Conservation (phyloP, 768 basidiomycete species). For the Nidularia pulvinata region DNA sequence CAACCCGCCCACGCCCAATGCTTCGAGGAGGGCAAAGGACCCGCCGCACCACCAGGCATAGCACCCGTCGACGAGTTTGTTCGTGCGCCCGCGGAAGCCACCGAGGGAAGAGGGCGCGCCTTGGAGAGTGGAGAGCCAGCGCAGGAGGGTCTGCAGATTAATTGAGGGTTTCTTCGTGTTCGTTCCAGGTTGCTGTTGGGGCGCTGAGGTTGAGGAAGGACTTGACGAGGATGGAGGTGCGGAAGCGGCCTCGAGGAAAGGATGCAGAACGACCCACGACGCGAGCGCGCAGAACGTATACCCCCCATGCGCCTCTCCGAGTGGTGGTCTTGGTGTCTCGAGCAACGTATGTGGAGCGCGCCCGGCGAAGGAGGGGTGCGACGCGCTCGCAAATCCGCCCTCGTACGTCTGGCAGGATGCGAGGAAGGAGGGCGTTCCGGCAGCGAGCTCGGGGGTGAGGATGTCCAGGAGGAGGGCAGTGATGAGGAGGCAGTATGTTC, state of each 20-base stretch:
- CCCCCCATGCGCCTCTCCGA: slow-evolving; percentile 97
- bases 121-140: slow-evolving; percentile 90
- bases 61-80: slow-evolving; percentile 99
- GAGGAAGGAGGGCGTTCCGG: slow-evolving; percentile 76
- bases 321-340: slow-evolving; percentile 59
- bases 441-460: slow-evolving; percentile 85
- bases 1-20: slow-evolving; percentile 39
- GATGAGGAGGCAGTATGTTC: slow-evolving; percentile 89
- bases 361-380: slow-evolving; percentile 63
- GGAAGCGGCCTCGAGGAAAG: slow-evolving; percentile 33
- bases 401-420: slow-evolving; percentile 96
- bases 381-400: slow-evolving; percentile 87
- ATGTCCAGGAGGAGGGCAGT: slow-evolving; percentile 83
- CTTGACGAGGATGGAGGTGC: neutral
- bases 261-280: slow-evolving; percentile 76
- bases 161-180: slow-evolving; percentile 32
- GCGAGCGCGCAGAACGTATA: slow-evolving; percentile 96
- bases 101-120: slow-evolving; percentile 82
- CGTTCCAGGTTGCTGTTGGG: neutral
- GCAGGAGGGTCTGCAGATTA: slow-evolving; percentile 56
- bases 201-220: neutral
- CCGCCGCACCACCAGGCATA: slow-evolving; percentile 99
- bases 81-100: slow-evolving; percentile 92
- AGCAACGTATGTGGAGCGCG: slow-evolving; percentile 12
- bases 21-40: slow-evolving; percentile 76